Evolutionary conservation across 768 basidiomycete genomes (phyloP).

Genomic region (Trametes elegans): DNA sequence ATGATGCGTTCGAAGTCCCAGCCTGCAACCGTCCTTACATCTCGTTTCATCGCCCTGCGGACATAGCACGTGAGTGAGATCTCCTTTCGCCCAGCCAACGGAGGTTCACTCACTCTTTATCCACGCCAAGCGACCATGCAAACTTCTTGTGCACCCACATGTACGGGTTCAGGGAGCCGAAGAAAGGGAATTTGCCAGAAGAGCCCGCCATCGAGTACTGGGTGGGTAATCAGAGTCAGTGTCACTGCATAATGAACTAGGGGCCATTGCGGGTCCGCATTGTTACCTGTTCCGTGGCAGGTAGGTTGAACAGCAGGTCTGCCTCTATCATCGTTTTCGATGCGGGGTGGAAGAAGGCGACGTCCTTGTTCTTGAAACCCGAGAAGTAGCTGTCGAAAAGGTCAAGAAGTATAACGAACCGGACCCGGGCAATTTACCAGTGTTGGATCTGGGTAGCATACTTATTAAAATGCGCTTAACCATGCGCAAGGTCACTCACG

Average conservation of each 20-base stretch:
- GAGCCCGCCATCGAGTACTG: conserved; percentile 39
- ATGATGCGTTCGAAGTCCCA: conserved; percentile 80
- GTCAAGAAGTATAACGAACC: background rate
- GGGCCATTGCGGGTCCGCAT: background rate
- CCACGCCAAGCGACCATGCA: conserved; percentile 24
- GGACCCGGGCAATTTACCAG: conserved; percentile 20
- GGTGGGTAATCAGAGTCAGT: background rate
- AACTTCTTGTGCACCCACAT: conserved; percentile 28
- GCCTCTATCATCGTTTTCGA: conserved; percentile 76
- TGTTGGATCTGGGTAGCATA: conserved; percentile 27
- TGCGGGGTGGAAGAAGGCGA: conserved; percentile 74
- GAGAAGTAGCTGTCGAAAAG: conserved; percentile 56
- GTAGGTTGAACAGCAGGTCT: conserved; percentile 83
- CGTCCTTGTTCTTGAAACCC: conserved; percentile 73
- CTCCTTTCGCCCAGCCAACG: background rate
- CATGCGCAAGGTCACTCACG: conserved; percentile 32
- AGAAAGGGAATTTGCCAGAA: conserved; percentile 26
- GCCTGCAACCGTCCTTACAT: conserved; percentile 58
- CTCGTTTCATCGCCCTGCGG: conserved; percentile 53
- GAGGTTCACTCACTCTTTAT: conserved; percentile 26
- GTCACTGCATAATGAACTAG: background rate
- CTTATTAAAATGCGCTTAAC: background rate
- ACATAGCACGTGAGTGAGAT: background rate
- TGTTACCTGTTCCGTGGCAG: conserved; percentile 74
- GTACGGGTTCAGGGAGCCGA: conserved; percentile 24